Percentiles rank a stretch among this genome's conserved stretches.
Conservation (phyloP, 2,329 filamentous ascomycete genomes). For the Neopestalotiopsis rosae region DNA sequence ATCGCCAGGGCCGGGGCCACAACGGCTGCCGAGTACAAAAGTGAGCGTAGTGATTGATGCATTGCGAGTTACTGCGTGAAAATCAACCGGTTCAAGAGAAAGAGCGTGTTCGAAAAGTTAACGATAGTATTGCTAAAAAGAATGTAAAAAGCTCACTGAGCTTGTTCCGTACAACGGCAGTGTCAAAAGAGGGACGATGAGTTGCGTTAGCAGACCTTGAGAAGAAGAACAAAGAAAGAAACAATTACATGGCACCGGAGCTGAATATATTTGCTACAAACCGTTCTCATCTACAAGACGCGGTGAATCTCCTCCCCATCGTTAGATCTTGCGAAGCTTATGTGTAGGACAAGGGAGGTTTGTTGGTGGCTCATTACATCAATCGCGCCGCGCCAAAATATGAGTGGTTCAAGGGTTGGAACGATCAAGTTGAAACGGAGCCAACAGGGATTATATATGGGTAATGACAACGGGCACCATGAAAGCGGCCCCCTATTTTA, state of each 20-base stretch:
- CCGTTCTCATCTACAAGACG: background rate
- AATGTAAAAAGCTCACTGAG: background rate
- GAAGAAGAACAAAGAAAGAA: background rate
- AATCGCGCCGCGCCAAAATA: background rate
- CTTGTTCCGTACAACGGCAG: background rate
- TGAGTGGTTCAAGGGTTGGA: background rate
- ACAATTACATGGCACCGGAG: background rate
- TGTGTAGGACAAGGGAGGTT: background rate
- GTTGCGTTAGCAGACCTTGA: background rate
- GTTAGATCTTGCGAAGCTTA: background rate
- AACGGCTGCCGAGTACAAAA: background rate
- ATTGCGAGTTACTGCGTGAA: background rate
- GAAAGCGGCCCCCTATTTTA: background rate
- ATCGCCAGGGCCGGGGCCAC: background rate
- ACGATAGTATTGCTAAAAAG: background rate
- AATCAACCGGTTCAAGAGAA: background rate
- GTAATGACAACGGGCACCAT: background rate
- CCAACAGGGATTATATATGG: background rate
- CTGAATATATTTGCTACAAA: background rate
- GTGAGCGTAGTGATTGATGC: conserved; percentile 2
- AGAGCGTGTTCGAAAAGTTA: background rate
- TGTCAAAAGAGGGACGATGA: background rate
- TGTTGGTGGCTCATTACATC: background rate
- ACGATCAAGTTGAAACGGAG: background rate
- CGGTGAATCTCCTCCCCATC: background rate